Base-by-base conservation (phyloP, 2,329 filamentous ascomycete species). In the Neonectria ditissima region DNA sequence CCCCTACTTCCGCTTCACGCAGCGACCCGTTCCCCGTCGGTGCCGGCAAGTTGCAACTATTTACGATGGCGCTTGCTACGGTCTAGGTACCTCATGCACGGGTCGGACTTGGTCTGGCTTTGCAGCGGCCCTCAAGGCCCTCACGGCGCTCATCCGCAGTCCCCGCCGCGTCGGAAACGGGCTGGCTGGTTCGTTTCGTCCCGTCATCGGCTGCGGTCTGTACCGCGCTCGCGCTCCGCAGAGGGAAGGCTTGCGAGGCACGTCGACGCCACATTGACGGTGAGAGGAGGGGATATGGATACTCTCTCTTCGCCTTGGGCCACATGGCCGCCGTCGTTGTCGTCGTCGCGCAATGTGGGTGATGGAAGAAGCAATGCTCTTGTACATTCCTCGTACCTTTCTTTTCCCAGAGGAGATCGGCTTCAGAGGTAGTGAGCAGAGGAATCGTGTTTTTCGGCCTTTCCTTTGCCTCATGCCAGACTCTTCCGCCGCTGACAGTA, bases 261-360 rank as follows among this genome's bases (percentile, higher is more conserved):
- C 64, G 61, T 60, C 55, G 55, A 26, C 64, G 64, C 66, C 64
- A 63, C 65, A 59, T 51, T 65, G 61, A 66, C 64, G 64, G 60
- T 68, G 66, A 55, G 53, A 58, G 50, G 54, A 6, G 16, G 22
- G 45, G 39, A 52, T 24, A 53, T 48, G 30, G 41, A 47, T 32
- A n/a, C n/a, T n/a, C 62, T 39, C 26, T 39, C 8, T 53, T 22
- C n/a, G 22, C 34, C 22, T 22, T 43, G 45, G 51, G 26, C 61
- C 47, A 54, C 51, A 61, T 57, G 55, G 61, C 55, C 50, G 26
- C 47, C 16, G 45, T 51, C 26, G 45, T 56, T 44, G 26, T 52
- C 16, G 45, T 51, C 26, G 45, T 56, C 22, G 50, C 60, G 64
- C 64, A 66, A 65, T 66, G 55, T 59, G 48, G 41, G 44, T 53